phyloP scores from a whole-genome alignment of 208 protist genomes.

The Acanthamoeba lenticulata region DNA sequence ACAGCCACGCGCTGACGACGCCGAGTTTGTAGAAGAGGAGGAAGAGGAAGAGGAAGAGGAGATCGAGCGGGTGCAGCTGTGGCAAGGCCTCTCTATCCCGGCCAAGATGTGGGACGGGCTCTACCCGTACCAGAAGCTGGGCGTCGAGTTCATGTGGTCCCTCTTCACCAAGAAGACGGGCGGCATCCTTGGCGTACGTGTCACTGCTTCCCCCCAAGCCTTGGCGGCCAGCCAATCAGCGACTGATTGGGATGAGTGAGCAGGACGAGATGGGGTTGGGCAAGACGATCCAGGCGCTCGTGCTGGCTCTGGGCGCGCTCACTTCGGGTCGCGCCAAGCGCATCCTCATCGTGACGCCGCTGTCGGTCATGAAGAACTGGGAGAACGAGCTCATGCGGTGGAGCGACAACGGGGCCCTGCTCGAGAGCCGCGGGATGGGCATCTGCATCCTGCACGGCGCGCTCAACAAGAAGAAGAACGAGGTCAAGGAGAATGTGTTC shows the following conservation, averaged over 20 bases:
- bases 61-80: conserved; percentile 43
- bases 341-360: conserved; percentile 29
- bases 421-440: conserved; percentile 7
- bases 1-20: not conserved
- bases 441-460: conserved; percentile 47
- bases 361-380: conserved; percentile 63
- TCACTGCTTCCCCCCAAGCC: not conserved
- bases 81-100: conserved; percentile 42
- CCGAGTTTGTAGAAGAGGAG: not conserved
- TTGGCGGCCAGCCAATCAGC: not conserved
- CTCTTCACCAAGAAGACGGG: conserved; percentile 64
- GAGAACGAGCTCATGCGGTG: conserved; percentile 56
- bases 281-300: conserved; percentile 63
- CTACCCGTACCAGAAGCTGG: conserved; percentile 30
- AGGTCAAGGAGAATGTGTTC: conserved; percentile 38
- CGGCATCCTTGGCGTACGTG: conserved; percentile 62
- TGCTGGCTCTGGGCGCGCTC: conserved; percentile 20
- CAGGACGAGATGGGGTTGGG: conserved; percentile 68
- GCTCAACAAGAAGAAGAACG: conserved; percentile 59
- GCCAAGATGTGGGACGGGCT: conserved; percentile 54
- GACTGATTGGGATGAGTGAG: too few species aligned
- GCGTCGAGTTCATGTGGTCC: conserved; percentile 64
- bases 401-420: conserved; percentile 36
- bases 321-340: conserved; percentile 23
- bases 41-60: not conserved